Conservation (phyloP, 352 stramenopile genomes). For the Phytophthora idaei region DNA sequence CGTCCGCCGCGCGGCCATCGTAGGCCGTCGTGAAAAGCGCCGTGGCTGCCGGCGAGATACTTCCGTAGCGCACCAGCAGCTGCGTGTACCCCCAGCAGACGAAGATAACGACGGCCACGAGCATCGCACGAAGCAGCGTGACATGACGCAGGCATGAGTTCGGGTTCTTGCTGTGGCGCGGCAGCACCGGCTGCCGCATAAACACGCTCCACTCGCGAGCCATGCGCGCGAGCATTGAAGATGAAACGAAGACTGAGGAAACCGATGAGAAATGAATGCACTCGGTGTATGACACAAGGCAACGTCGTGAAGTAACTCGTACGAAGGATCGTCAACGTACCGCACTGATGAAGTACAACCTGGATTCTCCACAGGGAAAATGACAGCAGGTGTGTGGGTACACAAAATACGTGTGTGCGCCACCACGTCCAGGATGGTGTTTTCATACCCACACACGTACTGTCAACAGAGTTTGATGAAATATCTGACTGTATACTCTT, state of each 20-base stretch:
- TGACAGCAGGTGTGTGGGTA: too few relatives aligned
- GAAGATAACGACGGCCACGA: conserved; percentile 32
- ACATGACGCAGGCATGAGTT: conserved; percentile 46
- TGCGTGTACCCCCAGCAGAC: conserved; percentile 62
- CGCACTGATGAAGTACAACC: too few relatives aligned
- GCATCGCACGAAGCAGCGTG: conserved; percentile 44
- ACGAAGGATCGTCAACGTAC: too few relatives aligned
- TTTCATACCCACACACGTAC: too few relatives aligned
- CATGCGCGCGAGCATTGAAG: conserved; percentile 26
- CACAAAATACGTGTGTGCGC: too few relatives aligned
- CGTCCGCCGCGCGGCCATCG: conserved; percentile 45
- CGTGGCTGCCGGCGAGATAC: conserved; percentile 73
- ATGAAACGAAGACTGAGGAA: not conserved
- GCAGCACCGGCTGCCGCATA: conserved; percentile 70
- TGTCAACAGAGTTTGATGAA: too few relatives aligned
- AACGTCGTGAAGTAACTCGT: too few relatives aligned
- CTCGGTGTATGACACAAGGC: not conserved
- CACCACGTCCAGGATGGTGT: too few relatives aligned
- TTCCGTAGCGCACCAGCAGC: conserved; percentile 76
- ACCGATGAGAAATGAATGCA: conserved; percentile 26
- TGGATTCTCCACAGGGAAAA: too few relatives aligned
- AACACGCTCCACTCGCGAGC: conserved; percentile 50
- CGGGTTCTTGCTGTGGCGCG: conserved; percentile 37
- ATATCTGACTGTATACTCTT: too few relatives aligned
- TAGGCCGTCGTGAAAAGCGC: conserved; percentile 69